Conservation (phyloP, 768 basidiomycete genomes). For the Agaricus bisporus region DNA sequence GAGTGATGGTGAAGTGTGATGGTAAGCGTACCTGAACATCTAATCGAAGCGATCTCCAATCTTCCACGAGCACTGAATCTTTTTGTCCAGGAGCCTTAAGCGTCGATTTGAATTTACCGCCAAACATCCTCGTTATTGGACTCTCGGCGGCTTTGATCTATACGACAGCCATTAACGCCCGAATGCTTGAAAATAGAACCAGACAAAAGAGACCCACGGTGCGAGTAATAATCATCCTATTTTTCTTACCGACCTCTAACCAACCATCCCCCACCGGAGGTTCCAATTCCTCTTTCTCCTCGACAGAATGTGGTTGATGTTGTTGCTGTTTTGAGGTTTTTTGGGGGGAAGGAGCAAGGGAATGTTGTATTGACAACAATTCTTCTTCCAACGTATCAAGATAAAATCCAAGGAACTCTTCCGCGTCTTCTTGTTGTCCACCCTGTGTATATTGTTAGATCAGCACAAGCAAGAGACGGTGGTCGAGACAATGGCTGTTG, state of each 20-base stretch:
- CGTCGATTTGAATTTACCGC: constrained; percentile 85
- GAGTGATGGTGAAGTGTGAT: background rate
- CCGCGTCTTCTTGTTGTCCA: constrained; percentile 96
- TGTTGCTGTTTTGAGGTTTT: constrained; percentile 19
- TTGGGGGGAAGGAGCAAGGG: constrained; percentile 34
- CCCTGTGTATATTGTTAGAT: constrained; percentile 35
- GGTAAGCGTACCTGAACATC: constrained; percentile 72
- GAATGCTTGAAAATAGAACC: background rate
- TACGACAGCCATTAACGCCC: background rate
- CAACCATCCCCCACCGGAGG: constrained; percentile 63
- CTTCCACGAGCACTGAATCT: constrained; percentile 86
- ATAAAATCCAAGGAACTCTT: constrained; percentile 98
- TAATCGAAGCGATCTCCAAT: constrained; percentile 82
- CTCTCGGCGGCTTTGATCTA: constrained; percentile 79
- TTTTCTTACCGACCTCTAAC: constrained; percentile 91
- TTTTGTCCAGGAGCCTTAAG: constrained; percentile 75
- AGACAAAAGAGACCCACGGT: constrained; percentile 44
- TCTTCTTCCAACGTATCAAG: constrained; percentile 94
- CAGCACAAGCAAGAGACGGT: background rate
- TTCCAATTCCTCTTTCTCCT: constrained; percentile 38
- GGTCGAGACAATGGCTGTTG: background rate
- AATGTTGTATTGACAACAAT: constrained; percentile 58
- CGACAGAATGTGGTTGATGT: constrained; percentile 19
- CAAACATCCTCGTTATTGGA: constrained; percentile 88
- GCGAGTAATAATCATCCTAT: constrained; percentile 72